Evolutionary conservation across 192 early-diverging fungal species (phyloP).

Genomic region (Coemansia sp.): DNA sequence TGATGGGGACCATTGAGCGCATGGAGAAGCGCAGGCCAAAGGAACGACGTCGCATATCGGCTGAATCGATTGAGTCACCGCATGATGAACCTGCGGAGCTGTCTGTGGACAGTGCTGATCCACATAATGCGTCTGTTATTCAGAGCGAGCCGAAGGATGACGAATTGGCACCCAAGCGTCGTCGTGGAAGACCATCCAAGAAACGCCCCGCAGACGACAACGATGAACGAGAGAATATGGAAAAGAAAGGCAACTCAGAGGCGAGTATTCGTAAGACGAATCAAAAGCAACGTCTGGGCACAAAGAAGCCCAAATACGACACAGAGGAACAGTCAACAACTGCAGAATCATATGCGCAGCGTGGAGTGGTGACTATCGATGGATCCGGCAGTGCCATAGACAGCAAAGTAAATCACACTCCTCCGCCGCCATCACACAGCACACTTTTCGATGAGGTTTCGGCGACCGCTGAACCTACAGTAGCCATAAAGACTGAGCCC

Average conservation of each 20-base stretch:
- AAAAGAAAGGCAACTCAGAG: background rate
- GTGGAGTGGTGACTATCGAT: constrained; percentile 14
- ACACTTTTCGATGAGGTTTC: constrained; percentile 9
- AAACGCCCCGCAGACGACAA: constrained; percentile 30
- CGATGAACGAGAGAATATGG: constrained; percentile 9
- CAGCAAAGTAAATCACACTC: background rate
- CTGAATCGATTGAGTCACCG: constrained; percentile 17
- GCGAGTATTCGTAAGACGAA: background rate
- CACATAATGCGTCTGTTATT: background rate
- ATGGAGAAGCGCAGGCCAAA: constrained; percentile 60
- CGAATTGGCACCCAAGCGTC: constrained; percentile 16
- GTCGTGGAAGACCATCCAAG: constrained; percentile 14
- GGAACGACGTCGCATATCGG: constrained; percentile 20
- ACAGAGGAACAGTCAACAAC: background rate
- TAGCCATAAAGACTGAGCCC: constrained; percentile 28
- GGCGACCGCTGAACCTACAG: constrained; percentile 12
- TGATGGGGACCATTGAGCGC: constrained; percentile 61
- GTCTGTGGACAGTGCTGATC: background rate
- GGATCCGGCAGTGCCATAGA: constrained; percentile 5
- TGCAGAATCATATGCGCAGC: background rate
- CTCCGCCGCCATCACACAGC: constrained; percentile 7
- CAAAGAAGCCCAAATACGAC: constrained; percentile 12
- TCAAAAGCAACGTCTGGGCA: background rate
- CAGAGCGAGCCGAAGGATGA: background rate
- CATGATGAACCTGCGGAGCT: background rate